phyloP scores from a whole-genome alignment of 192 early-diverging fungal species.

The Paraglomus brasilianum region DNA sequence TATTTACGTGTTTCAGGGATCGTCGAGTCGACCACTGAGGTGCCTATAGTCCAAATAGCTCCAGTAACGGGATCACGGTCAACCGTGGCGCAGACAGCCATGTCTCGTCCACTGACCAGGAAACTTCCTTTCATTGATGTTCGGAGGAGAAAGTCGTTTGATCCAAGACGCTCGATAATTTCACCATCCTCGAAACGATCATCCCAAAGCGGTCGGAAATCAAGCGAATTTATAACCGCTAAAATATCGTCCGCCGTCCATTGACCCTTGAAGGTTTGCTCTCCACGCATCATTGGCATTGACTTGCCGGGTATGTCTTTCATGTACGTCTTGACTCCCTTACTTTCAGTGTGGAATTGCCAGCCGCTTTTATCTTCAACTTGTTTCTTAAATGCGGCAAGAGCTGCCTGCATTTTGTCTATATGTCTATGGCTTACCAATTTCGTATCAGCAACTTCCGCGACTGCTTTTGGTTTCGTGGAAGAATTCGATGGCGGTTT shows the following conservation, averaged over 20 bases:
- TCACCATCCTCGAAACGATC: constrained; percentile 47
- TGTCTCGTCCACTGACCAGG: constrained; percentile 46
- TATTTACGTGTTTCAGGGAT: constrained; percentile 49
- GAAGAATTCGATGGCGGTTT: not conserved
- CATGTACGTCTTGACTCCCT: constrained; percentile 50
- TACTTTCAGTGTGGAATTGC: constrained; percentile 44
- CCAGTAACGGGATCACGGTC: constrained; percentile 50
- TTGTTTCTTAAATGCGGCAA: constrained; percentile 48
- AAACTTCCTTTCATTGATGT: constrained; percentile 37
- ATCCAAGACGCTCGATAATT: constrained; percentile 48
- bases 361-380: constrained; percentile 47
- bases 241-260: constrained; percentile 57
- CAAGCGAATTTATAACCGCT: constrained; percentile 46
- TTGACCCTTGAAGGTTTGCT: constrained; percentile 45
- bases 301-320: constrained; percentile 39
- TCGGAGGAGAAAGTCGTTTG: constrained; percentile 50
- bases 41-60: constrained; percentile 44
- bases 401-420: constrained; percentile 38
- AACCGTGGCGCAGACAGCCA: constrained; percentile 48
- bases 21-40: constrained; percentile 46
- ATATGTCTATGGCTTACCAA: constrained; percentile 39
- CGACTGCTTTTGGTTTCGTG: not conserved
- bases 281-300: constrained; percentile 51
- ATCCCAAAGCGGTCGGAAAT: constrained; percentile 55
- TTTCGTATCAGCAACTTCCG: constrained; percentile 11